Conservation (phyloP, 2,329 filamentous ascomycete species). For the Coniochaeta sp. region DNA sequence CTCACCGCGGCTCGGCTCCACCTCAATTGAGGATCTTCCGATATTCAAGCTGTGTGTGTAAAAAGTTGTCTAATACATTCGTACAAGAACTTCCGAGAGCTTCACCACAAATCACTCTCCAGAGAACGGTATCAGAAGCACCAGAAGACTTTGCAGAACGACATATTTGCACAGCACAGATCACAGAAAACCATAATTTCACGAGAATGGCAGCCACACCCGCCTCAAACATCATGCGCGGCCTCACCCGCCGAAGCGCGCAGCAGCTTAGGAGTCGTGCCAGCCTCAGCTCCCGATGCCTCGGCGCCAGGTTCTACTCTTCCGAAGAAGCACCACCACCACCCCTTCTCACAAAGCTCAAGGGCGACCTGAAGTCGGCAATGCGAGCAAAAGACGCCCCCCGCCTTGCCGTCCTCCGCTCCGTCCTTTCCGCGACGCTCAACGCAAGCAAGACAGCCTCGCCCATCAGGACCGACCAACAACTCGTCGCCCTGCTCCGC, state of each 20-base stretch:
- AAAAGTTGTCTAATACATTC: neutral
- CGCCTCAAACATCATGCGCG: neutral
- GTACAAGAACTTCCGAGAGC: neutral
- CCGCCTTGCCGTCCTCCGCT: slow-evolving; percentile 61
- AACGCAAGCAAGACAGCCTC: slow-evolving; percentile 67
- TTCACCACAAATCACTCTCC: neutral
- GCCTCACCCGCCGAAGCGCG: neutral
- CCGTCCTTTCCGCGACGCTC: slow-evolving; percentile 60
- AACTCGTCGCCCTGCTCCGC: slow-evolving; percentile 60
- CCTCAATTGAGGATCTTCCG: neutral
- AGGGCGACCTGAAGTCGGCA: slow-evolving; percentile 55
- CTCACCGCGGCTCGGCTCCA: neutral
- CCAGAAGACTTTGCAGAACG: neutral
- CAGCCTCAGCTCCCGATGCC: slow-evolving; percentile 5
- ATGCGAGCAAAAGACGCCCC: slow-evolving; percentile 59
- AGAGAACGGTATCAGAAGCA: neutral
- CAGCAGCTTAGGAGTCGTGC: neutral
- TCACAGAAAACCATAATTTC: neutral
- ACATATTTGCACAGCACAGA: neutral
- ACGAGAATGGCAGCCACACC: neutral
- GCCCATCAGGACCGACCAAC: slow-evolving; percentile 64
- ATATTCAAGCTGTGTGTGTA: neutral
- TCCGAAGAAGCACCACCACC: slow-evolving; percentile 25
- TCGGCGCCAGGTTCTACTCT: slow-evolving; percentile 19
- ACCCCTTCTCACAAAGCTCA: slow-evolving; percentile 45